phyloP scores from a whole-genome alignment of 345 rosid species.

The Eucalyptus albens region DNA sequence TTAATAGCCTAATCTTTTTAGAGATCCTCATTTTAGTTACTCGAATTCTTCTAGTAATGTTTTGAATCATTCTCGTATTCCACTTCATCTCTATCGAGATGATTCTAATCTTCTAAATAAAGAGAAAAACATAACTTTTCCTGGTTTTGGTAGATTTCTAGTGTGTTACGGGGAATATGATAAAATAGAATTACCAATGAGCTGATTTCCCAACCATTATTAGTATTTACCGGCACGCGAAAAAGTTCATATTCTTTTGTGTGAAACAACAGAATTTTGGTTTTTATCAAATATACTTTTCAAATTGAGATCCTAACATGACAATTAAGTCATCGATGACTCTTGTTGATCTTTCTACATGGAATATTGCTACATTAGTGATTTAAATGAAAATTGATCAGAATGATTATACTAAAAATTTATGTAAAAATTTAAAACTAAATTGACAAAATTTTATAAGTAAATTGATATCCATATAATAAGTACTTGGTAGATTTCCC shows the following conservation, averaged over 20 bases:
- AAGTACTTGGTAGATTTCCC: not conserved
- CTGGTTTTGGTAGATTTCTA: not conserved
- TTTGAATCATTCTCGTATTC: not conserved
- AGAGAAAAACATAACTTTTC: not conserved
- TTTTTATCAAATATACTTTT: not conserved
- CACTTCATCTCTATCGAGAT: not conserved
- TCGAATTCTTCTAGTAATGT: not conserved
- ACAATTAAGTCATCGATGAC: not conserved
- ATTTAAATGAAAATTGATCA: not conserved
- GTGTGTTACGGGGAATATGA: too few relatives aligned
- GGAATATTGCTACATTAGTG: not conserved
- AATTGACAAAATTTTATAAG: not conserved
- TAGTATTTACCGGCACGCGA: fast-evolving
- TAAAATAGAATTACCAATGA: not conserved
- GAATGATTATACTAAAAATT: not conserved
- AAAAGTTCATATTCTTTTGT: not conserved
- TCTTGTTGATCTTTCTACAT: fast-evolving
- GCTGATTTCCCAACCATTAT: not conserved
- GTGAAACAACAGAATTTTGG: not conserved
- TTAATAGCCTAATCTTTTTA: not conserved
- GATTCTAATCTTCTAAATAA: not conserved
- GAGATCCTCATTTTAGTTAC: not conserved
- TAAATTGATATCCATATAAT: not conserved
- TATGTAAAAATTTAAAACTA: fast-evolving
- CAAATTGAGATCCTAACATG: not conserved